phyloP scores from a whole-genome alignment of 345 rosid species.

The Eucalyptus curtisii region DNA sequence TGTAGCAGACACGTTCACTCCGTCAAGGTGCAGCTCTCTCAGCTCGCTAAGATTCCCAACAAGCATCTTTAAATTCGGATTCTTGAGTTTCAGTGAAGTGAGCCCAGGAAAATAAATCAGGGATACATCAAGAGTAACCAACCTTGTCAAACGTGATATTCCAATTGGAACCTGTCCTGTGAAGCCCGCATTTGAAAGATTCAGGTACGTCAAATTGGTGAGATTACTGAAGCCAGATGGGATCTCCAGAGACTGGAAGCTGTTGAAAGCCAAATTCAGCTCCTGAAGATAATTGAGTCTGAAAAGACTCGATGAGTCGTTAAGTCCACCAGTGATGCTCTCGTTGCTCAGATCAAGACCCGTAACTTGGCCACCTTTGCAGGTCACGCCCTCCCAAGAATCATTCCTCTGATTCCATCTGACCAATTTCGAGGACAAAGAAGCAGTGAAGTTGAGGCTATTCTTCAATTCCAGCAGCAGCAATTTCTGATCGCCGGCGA shows the following conservation, averaged over 20 bases:
- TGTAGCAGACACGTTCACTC: background rate
- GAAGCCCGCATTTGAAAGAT: conserved; percentile 30
- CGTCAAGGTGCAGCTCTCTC: conserved; percentile 8
- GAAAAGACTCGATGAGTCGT: conserved; percentile 13
- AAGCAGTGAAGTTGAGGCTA: background rate
- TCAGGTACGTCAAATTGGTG: conserved; percentile 7
- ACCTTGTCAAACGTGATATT: conserved; percentile 6
- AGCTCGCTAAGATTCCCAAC: conserved; percentile 1
- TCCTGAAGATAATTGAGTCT: conserved; percentile 12
- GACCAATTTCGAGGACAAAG: background rate
- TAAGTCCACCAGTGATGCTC: conserved; percentile 3
- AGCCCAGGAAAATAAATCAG: background rate
- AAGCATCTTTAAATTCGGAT: conserved; percentile 7
- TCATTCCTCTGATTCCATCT: conserved; percentile 5
- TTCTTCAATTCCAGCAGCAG: conserved; percentile 12
- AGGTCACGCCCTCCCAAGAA: conserved; percentile 27
- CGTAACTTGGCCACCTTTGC: conserved; percentile 9
- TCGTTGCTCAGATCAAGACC: conserved; percentile 23
- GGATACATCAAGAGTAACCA: conserved; percentile 26
- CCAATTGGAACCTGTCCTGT: conserved; percentile 18
- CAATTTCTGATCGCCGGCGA: background rate
- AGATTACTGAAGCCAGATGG: conserved; percentile 18
- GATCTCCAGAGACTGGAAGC: background rate
- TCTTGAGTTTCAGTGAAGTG: background rate
- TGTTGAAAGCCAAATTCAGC: conserved; percentile 29